Evolutionary conservation across 2,329 filamentous ascomycete genomes (phyloP).

Genomic region (Paecilomyces fulvus): DNA sequence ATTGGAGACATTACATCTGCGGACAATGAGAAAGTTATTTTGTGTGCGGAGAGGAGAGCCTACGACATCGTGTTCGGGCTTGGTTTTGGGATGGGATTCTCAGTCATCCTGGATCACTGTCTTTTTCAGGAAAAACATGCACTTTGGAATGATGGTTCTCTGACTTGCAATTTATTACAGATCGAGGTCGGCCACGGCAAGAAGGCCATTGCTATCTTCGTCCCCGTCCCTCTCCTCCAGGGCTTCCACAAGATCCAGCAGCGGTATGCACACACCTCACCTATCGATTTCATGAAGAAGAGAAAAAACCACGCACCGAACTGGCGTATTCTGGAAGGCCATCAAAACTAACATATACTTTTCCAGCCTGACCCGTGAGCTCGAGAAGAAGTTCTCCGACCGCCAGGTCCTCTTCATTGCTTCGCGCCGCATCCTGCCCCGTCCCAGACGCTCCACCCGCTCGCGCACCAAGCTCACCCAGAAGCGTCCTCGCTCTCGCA

Average conservation of each 20-base stretch:
- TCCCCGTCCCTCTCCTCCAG: slow-evolving; percentile 96
- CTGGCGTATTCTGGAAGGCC: not conserved
- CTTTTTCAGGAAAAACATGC: not conserved
- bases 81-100: not conserved
- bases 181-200: slow-evolving; percentile 99
- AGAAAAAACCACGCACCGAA: not conserved
- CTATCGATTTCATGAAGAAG: not conserved
- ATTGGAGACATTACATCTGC: not conserved
- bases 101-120: not conserved
- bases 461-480: slow-evolving; percentile 93
- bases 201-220: slow-evolving; percentile 99
- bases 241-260: slow-evolving; percentile 99
- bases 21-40: not conserved
- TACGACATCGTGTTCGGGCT: not conserved
- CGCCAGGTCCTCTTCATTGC: slow-evolving; percentile 99
- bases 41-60: not conserved
- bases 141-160: slow-evolving; percentile 9
- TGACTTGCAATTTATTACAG: slow-evolving; percentile 48
- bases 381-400: slow-evolving; percentile 99
- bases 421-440: slow-evolving; percentile 95
- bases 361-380: slow-evolving; percentile 89
- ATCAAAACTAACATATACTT: not conserved
- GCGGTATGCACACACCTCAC: slow-evolving; percentile 63
- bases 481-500: slow-evolving; percentile 97
- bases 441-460: slow-evolving; percentile 96